Percentiles rank a stretch among this genome's conserved stretches.
phyloP scores from a whole-genome alignment of 257 asterid species.

The Ehretia macrophylla region DNA sequence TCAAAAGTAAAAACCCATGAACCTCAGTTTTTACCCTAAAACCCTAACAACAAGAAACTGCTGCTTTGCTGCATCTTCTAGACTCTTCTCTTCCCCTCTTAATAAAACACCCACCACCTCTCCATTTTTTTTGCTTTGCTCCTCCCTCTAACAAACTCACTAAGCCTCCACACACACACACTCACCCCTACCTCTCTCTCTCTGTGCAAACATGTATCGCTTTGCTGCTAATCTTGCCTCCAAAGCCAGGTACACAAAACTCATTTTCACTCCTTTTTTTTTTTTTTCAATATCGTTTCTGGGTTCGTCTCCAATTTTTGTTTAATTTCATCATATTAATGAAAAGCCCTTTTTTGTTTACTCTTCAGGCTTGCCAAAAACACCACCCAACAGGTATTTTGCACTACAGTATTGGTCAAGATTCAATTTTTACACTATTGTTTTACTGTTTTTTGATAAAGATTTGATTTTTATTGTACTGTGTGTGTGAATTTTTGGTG shows the following conservation, averaged over 20 bases:
- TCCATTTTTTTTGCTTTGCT: no score
- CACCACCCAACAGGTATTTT: constrained; percentile 55
- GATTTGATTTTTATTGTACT: constrained; percentile 2
- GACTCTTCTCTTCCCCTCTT: neutral
- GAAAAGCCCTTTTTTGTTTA: constrained; percentile 6
- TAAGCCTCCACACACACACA: neutral
- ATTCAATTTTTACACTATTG: neutral
- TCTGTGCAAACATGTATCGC: constrained; percentile 20
- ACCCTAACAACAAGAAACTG: neutral
- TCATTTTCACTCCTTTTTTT: no score
- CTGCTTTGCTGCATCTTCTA: neutral
- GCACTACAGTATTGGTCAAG: neutral
- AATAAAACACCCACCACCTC: no score
- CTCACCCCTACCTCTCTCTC: neutral
- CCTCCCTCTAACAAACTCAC: neutral
- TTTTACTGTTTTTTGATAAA: neutral
- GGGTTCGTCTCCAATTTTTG: neutral
- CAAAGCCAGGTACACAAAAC: constrained; percentile 22
- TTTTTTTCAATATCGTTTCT: neutral
- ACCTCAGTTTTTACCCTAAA: neutral
- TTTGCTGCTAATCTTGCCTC: constrained; percentile 36
- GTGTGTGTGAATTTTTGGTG: constrained; percentile 2
- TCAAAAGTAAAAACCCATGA: neutral
- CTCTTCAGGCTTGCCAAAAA: constrained; percentile 52
- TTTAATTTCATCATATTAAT: neutral